Conservation (phyloP, 2,329 filamentous ascomycete species). For the Colletotrichum agaves region DNA sequence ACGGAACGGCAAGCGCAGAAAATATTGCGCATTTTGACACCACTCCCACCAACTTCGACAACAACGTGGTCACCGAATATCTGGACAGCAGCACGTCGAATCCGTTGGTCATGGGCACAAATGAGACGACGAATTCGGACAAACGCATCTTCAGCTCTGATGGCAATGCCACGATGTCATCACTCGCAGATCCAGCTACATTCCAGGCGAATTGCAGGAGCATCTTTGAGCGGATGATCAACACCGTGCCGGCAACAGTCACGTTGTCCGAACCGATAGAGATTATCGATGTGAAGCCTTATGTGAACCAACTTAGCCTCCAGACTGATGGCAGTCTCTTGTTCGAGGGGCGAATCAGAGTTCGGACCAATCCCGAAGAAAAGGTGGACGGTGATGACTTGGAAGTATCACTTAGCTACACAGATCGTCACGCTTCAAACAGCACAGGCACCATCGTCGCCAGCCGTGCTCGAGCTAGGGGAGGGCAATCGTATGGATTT, state of each 20-base stretch:
- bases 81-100: constrained; percentile 38
- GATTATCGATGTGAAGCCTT: constrained; percentile 46
- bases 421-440: neutral
- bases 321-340: constrained; percentile 39
- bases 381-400: no score
- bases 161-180: constrained; percentile 53
- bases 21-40: constrained; percentile 51
- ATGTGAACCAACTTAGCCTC: constrained; percentile 42
- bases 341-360: neutral
- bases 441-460: constrained; percentile 18
- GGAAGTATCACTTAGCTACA: neutral
- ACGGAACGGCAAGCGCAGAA: neutral
- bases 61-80: constrained; percentile 38
- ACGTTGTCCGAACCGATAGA: constrained; percentile 44
- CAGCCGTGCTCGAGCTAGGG: constrained; percentile 7
- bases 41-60: constrained; percentile 39
- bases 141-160: constrained; percentile 39
- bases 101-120: constrained; percentile 38
- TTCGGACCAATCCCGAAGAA: neutral
- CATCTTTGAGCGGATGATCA: constrained; percentile 47
- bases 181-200: constrained; percentile 48
- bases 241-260: constrained; percentile 47
- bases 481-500: constrained; percentile 40
- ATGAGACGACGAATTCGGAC: constrained; percentile 38
- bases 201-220: constrained; percentile 48